phyloP scores from a whole-genome alignment of 2,329 filamentous ascomycete species.

The Aspergillus novoparasiticus region DNA sequence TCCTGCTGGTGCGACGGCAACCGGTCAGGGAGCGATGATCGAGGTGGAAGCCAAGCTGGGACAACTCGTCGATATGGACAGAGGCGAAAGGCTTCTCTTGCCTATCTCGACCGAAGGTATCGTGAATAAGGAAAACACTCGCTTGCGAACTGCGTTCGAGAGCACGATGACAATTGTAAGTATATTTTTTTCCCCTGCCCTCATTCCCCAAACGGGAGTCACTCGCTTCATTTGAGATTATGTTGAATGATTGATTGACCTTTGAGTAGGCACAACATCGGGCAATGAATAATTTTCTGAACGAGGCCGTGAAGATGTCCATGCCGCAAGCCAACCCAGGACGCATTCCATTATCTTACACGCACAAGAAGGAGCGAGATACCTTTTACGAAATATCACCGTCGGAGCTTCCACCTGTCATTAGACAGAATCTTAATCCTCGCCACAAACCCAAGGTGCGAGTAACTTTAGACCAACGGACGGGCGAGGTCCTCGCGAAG shows the following conservation, averaged over 20 bases:
- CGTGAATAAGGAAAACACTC: slow-evolving; percentile 58
- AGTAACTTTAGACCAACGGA: slow-evolving; percentile 76
- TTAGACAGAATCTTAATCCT: slow-evolving; percentile 62
- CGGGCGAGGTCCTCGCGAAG: slow-evolving; percentile 69
- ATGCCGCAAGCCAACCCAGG: slow-evolving; percentile 42
- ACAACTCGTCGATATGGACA: slow-evolving; percentile 73
- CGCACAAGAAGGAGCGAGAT: slow-evolving; percentile 80
- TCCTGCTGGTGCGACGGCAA: slow-evolving; percentile 58
- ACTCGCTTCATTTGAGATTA: background rate
- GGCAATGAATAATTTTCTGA: slow-evolving; percentile 81
- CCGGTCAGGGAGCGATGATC: slow-evolving; percentile 69
- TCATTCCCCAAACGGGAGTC: background rate
- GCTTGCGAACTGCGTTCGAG: slow-evolving; percentile 67
- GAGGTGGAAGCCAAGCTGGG: slow-evolving; percentile 96
- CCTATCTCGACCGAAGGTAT: slow-evolving; percentile 72
- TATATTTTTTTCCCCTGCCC: slow-evolving; percentile 13
- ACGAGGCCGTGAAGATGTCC: slow-evolving; percentile 63
- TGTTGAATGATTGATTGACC: slow-evolving; percentile 19
- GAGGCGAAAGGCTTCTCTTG: slow-evolving; percentile 67
- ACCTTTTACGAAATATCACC: slow-evolving; percentile 76
- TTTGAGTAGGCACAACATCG: slow-evolving; percentile 71
- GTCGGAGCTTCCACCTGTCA: slow-evolving; percentile 63
- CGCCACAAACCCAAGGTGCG: slow-evolving; percentile 67
- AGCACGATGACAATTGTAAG: slow-evolving; percentile 89
- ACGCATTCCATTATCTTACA: slow-evolving; percentile 64